Conservation (phyloP, 495 filamentous ascomycete genomes). For the Aspergillus cavernicola region DNA sequence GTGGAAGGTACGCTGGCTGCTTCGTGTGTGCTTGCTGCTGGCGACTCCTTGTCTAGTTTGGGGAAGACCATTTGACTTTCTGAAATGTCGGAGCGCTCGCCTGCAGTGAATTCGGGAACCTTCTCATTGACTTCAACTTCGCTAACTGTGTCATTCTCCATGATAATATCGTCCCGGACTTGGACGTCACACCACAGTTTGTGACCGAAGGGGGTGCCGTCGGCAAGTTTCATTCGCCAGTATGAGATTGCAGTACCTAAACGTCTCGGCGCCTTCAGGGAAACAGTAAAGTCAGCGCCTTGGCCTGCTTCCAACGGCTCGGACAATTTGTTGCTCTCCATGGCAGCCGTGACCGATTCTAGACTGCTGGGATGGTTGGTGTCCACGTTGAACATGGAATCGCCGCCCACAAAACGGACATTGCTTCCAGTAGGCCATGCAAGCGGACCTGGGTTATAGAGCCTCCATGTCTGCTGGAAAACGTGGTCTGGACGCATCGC, state of each 20-base stretch:
- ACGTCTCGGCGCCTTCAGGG: conserved; percentile 72
- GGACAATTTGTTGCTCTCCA: conserved; percentile 75
- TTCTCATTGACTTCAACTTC: conserved; percentile 16
- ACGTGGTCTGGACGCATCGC: conserved; percentile 58
- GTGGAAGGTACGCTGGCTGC: conserved; percentile 29
- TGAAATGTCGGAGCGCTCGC: conserved; percentile 21
- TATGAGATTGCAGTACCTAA: conserved; percentile 81
- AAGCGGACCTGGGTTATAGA: conserved; percentile 75
- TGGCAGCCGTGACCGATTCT: conserved; percentile 64
- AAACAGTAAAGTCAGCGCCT: conserved; percentile 74
- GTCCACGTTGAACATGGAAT: conserved; percentile 90
- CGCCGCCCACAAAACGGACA: conserved; percentile 87
- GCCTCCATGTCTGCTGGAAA: conserved; percentile 89
- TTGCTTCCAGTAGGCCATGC: conserved; percentile 87
- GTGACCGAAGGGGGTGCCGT: conserved; percentile 83
- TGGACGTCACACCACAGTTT: conserved; percentile 91
- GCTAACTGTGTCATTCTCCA: conserved; percentile 14
- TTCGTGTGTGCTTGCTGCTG: conserved; percentile 72
- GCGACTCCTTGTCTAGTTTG: conserved; percentile 91
- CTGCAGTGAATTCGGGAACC: conserved; percentile 15
- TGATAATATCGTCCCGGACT: conserved; percentile 42
- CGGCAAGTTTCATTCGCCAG: conserved; percentile 86
- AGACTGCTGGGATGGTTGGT: conserved; percentile 70
- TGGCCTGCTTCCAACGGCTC: conserved; percentile 67
- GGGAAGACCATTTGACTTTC: conserved; percentile 92